phyloP scores from a whole-genome alignment of 352 stramenopile species.

The Phytophthora capsici region DNA sequence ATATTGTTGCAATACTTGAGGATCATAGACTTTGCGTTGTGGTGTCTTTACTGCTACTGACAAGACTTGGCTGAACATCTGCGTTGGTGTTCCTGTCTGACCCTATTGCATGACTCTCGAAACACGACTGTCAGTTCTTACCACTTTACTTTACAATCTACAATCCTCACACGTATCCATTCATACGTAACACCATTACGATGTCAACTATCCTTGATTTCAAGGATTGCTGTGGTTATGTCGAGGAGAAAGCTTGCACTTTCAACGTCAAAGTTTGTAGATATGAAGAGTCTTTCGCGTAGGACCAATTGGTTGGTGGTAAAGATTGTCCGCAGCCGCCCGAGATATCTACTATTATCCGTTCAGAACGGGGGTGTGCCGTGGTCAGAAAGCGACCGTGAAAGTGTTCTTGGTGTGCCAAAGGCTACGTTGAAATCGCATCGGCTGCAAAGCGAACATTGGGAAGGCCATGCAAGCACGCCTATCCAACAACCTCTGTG shows the following conservation, averaged over 20 bases:
- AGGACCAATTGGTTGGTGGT: conserved; percentile 11
- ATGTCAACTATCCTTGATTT: no score
- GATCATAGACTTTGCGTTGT: no score
- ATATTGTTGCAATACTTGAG: no score
- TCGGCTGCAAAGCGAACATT: background rate
- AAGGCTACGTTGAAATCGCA: conserved; percentile 6
- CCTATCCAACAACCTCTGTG: conserved; percentile 27
- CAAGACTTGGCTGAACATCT: conserved; percentile 7
- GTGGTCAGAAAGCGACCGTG: conserved; percentile 3
- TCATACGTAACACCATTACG: no score
- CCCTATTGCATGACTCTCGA: conserved; percentile 32
- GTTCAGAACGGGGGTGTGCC: conserved; percentile 20
- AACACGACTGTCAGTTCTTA: background rate
- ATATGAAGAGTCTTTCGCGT: background rate
- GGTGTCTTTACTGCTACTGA: conserved; percentile 1
- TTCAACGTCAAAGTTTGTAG: background rate
- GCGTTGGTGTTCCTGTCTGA: background rate
- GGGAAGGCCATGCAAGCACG: background rate
- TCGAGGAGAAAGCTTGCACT: background rate
- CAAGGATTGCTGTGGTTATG: background rate
- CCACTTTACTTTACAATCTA: background rate
- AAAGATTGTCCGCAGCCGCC: conserved; percentile 16
- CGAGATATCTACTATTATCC: no score
- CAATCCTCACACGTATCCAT: no score
- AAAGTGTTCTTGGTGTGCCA: conserved; percentile 2